These are phyloP conservation scores for Gossypium bickii DNA, from an alignment of 345 rosid species.

Conservation along the genomic window DNA sequence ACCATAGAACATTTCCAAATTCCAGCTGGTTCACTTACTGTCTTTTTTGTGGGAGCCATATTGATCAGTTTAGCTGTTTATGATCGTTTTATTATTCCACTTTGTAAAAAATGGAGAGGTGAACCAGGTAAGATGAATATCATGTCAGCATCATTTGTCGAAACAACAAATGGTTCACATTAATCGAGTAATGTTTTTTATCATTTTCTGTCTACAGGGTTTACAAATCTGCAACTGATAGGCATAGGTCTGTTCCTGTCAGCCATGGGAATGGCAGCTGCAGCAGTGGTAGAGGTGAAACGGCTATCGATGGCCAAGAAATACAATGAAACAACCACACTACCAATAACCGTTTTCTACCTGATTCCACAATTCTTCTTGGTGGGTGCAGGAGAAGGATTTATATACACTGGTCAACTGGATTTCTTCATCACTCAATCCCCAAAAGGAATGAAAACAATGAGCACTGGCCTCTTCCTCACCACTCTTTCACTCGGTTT, in stretches of 20 bases:
- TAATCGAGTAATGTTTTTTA: not conserved
- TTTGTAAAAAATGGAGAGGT: constrained; percentile 62
- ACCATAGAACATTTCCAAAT: constrained; percentile 46
- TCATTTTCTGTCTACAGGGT: constrained; percentile 33
- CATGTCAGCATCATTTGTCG: not conserved
- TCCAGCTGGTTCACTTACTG: constrained; percentile 63
- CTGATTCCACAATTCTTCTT: constrained; percentile 58
- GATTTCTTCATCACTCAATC: constrained; percentile 68
- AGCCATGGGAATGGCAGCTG: constrained; percentile 46
- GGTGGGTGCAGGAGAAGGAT: constrained; percentile 60
- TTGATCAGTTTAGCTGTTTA: constrained; percentile 44
- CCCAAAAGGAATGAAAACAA: constrained; percentile 66
- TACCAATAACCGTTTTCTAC: constrained; percentile 47
- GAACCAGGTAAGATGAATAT: constrained; percentile 41
- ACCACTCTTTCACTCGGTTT: constrained; percentile 59
- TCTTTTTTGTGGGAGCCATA: constrained; percentile 51
- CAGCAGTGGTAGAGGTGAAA: constrained; percentile 42
- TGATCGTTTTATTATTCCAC: constrained; percentile 53
- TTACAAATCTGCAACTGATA: constrained; percentile 48
- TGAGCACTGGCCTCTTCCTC: constrained; percentile 74
- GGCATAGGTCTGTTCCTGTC: constrained; percentile 50
- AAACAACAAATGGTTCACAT: not conserved
- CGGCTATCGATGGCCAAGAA: constrained; percentile 37
- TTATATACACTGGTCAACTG: constrained; percentile 63
- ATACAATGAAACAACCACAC: constrained; percentile 8